Base-by-base conservation (phyloP, 139 green algal species). In the Chlorella vulgaris region DNA sequence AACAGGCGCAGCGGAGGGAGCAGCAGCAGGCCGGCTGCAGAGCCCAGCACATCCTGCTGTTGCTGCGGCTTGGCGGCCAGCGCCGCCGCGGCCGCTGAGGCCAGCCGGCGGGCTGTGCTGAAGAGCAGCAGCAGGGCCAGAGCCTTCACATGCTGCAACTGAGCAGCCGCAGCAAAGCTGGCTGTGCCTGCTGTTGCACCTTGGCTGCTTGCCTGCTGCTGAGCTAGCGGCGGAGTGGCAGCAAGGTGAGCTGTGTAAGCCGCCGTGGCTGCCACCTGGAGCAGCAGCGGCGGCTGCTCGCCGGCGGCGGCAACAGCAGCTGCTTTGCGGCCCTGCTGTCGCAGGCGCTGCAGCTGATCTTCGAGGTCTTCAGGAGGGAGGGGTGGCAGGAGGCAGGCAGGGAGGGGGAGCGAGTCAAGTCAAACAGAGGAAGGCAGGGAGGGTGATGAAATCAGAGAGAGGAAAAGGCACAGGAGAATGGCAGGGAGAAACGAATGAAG, bases 1-100 rank as follows among this genome's bases (percentile, higher is more conserved):
- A 79, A 53, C 53, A 79, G 53, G 24, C 35, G 73, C 73, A 79
- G 73, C 53, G 73, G 73, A 33, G 73, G 73, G 35, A 79, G 73
- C 73, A 79, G 73, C 53, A 79, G 73, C 73, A 79, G 33, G 38
- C 35, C 73, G 26, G 35, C 3, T 2, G 51, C 53, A 0, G 24
- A 36, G 51, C 24, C 35, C 26, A 55, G 53, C 24, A 15, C 47
- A 10, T 15, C 47, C 13, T 15, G 13, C 15, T 58, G 47, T 15
- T 58, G 47, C 42, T 76, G 69, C 42, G 47, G 47, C 15, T 63
- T 75, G 68, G 42, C 33, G 4, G n/a, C 33, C 15, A 29, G 42
- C 1, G 70, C 70, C 8, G 53, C 73, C 35, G 51, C 53, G 0
- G 35, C 35, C 26, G 73, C 73, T 26, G 73, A 35, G 3, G 55